A percentile compares a stretch with the other conserved stretches of the same genome.
Evolutionary conservation across 2,329 filamentous ascomycete genomes (phyloP).

Genomic region (Penicillium sp.): DNA sequence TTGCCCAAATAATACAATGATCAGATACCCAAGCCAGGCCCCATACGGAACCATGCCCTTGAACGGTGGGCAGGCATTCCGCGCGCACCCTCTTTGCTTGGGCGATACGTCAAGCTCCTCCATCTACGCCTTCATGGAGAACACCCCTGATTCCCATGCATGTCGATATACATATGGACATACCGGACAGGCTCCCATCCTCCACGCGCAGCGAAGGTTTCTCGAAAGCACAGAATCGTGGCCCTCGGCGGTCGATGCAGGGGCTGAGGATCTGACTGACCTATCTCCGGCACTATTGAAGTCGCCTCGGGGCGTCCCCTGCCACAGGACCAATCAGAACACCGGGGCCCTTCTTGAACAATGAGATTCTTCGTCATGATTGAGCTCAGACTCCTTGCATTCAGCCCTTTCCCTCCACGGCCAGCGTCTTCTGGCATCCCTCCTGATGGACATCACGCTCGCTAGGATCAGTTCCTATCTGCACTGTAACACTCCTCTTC

Average conservation of each 20-base stretch:
- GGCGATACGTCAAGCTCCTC: neutral
- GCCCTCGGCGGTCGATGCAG: neutral
- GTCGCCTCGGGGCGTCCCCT: conserved; percentile 8
- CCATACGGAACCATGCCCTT: neutral
- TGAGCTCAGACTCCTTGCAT: conserved; percentile 12
- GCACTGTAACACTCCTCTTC: neutral
- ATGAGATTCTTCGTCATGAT: conserved; percentile 9
- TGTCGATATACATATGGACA: neutral
- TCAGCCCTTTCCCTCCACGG: neutral
- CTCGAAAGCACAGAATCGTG: neutral
- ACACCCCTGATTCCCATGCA: conserved; percentile 3
- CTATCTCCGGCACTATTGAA: conserved; percentile 19
- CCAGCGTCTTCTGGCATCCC: neutral
- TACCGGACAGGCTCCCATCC: neutral
- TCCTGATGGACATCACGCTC: neutral
- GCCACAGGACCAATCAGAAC: conserved; percentile 13
- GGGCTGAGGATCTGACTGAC: conserved; percentile 10
- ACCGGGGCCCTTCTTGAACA: conserved; percentile 8
- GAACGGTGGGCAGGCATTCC: conserved; percentile 3
- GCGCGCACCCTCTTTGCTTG: neutral
- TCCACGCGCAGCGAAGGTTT: neutral
- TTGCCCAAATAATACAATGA: conserved; percentile 16
- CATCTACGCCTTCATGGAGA: neutral
- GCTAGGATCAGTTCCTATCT: neutral
- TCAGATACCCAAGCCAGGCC: conserved; percentile 4